Evolutionary conservation across 768 basidiomycete genomes (phyloP).

Genomic region (Mycena alexandri): DNA sequence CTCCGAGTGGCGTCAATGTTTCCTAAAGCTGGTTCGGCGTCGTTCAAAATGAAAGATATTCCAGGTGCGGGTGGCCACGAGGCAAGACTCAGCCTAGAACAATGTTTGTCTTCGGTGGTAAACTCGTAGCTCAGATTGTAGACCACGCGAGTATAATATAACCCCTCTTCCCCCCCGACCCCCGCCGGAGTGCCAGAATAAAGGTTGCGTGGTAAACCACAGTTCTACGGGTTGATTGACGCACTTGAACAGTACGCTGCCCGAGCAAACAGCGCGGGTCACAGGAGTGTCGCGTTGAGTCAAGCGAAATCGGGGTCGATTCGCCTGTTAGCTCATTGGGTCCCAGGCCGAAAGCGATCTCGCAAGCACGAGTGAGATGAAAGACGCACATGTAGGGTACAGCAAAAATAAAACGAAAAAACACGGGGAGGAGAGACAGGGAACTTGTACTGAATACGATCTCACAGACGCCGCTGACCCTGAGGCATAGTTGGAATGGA

Average conservation of each 20-base stretch:
- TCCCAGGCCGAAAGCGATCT: background rate
- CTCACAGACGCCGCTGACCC: too few relatives aligned
- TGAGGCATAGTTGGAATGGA: background rate
- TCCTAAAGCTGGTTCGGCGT: slow-evolving; percentile 46
- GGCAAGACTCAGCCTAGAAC: too few relatives aligned
- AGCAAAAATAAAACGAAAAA: background rate
- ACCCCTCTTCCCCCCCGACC: too few relatives aligned
- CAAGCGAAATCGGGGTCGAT: slow-evolving; percentile 25
- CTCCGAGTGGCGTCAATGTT: slow-evolving; percentile 48
- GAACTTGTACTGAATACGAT: too few relatives aligned
- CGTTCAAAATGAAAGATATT: slow-evolving; percentile 50
- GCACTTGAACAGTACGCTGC: slow-evolving; percentile 53
- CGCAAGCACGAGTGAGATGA: background rate
- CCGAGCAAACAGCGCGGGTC: slow-evolving; percentile 52
- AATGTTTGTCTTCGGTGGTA: too few relatives aligned
- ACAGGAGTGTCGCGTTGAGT: slow-evolving; percentile 35
- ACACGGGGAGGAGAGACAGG: too few relatives aligned
- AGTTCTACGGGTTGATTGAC: slow-evolving; percentile 45
- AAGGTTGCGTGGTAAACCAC: slow-evolving; percentile 22
- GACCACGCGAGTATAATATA: too few relatives aligned
- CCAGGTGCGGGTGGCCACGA: too few relatives aligned
- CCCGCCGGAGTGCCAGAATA: background rate
- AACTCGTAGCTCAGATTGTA: too few relatives aligned
- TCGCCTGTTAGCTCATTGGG: slow-evolving; percentile 11
- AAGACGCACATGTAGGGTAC: background rate